A percentile compares a stretch with the other conserved stretches of the same genome.
Conservation (phyloP, 2,329 filamentous ascomycete genomes). For the Monosporascus cannonballus region DNA sequence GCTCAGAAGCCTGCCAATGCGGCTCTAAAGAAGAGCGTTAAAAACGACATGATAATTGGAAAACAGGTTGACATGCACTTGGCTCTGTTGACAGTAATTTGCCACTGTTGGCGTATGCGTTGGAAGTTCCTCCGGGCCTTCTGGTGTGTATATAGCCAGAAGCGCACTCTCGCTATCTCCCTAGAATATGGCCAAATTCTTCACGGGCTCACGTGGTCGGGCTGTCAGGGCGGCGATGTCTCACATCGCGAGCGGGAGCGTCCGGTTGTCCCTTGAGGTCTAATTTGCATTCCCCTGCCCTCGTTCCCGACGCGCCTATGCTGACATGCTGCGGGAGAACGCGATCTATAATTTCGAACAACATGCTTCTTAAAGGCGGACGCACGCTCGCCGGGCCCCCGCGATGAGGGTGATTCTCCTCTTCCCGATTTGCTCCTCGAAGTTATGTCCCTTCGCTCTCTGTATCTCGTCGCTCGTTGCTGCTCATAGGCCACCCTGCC, state of each 20-base stretch:
- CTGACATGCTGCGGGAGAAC: slow-evolving; percentile 14
- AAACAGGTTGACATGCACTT: too few relatives aligned
- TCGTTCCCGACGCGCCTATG: slow-evolving; percentile 11
- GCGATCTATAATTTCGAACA: slow-evolving; percentile 7
- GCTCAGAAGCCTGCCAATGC: too few relatives aligned
- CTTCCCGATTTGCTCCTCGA: not conserved
- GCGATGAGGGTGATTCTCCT: not conserved
- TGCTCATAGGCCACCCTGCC: slow-evolving; percentile 8
- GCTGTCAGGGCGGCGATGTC: slow-evolving; percentile 13
- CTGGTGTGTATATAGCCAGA: too few relatives aligned
- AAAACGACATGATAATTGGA: too few relatives aligned
- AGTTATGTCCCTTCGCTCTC: slow-evolving; percentile 6
- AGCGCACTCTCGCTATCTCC: too few relatives aligned
- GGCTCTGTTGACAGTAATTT: too few relatives aligned
- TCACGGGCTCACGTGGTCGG: not conserved
- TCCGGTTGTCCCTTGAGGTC: slow-evolving; percentile 11
- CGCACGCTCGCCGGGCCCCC: not conserved
- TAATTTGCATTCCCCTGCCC: slow-evolving; percentile 20
- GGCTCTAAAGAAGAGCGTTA: too few relatives aligned
- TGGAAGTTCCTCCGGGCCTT: too few relatives aligned
- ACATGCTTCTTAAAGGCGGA: slow-evolving; percentile 13
- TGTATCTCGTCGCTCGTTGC: slow-evolving; percentile 13
- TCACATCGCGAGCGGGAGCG: slow-evolving; percentile 5
- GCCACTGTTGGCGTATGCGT: too few relatives aligned
- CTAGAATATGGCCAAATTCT: not conserved